Evolutionary conservation across 441 rosid species (phyloP).

Genomic region (Gossypium gossypioides): DNA sequence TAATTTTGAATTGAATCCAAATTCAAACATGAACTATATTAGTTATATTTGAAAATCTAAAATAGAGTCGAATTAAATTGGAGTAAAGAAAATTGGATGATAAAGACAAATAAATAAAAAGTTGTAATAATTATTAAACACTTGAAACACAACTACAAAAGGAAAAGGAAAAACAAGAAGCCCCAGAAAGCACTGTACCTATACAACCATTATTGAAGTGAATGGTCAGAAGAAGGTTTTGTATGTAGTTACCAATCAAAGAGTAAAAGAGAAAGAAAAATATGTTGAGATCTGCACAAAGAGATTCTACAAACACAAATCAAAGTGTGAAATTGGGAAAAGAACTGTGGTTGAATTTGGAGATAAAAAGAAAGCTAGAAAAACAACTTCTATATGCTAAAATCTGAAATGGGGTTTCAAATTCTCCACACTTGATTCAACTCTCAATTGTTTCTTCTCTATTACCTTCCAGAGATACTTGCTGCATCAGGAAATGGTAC

Average conservation of each 20-base stretch:
- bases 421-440: neutral
- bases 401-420: neutral
- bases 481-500: constrained; percentile 2
- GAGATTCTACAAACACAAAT: neutral
- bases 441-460: neutral
- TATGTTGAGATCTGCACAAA: neutral
- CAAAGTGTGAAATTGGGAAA: neutral
- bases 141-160: neutral
- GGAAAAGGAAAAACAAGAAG: neutral
- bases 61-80: too few relatives aligned
- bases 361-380: neutral
- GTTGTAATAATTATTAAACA: too few relatives aligned
- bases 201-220: neutral
- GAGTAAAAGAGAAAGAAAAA: too few relatives aligned
- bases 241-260: too few relatives aligned
- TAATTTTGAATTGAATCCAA: too few relatives aligned
- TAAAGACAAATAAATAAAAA: too few relatives aligned
- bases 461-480: constrained; percentile 23
- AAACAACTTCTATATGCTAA: neutral
- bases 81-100: too few relatives aligned
- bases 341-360: too few relatives aligned
- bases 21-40: too few relatives aligned
- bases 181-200: neutral
- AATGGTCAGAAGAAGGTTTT: neutral
- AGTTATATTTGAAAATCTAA: too few relatives aligned